phyloP scores from a whole-genome alignment of 2,329 filamentous ascomycete genomes.

The Venturia carpophila region DNA sequence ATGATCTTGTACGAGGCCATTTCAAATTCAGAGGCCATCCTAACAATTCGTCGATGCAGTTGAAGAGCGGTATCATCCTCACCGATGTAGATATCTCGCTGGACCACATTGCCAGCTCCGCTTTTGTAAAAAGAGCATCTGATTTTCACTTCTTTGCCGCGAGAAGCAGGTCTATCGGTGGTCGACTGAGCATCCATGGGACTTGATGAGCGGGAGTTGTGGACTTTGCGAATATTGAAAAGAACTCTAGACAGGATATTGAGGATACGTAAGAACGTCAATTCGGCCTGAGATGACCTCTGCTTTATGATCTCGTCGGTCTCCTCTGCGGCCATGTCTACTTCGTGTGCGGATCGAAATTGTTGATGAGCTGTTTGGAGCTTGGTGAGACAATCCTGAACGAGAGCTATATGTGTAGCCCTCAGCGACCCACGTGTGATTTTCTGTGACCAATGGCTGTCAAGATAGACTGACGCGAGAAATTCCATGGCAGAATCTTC shows the following conservation, averaged over 20 bases:
- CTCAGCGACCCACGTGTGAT: constrained; percentile 42
- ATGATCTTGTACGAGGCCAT: constrained; percentile 71
- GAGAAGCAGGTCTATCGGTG: constrained; percentile 38
- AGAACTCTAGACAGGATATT: constrained; percentile 31
- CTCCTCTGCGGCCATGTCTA: not conserved
- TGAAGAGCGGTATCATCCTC: constrained; percentile 62
- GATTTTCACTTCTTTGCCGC: constrained; percentile 58
- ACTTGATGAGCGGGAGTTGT: constrained; percentile 25
- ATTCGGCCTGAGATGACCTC: not conserved
- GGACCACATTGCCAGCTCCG: not conserved
- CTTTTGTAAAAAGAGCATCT: constrained; percentile 61
- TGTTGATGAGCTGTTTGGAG: constrained; percentile 28
- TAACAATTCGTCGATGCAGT: constrained; percentile 57
- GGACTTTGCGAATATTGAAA: constrained; percentile 26
- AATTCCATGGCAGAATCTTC: constrained; percentile 60
- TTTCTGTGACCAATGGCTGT: constrained; percentile 32
- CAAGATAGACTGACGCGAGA: constrained; percentile 67
- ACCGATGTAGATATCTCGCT: constrained; percentile 51
- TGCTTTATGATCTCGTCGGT: not conserved
- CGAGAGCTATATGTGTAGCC: constrained; percentile 59
- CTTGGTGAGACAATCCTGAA: constrained; percentile 64
- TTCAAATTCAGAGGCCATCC: constrained; percentile 49
- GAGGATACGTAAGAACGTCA: constrained; percentile 27
- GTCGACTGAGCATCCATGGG: not conserved
- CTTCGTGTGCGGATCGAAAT: not conserved